phyloP scores from a whole-genome alignment of 441 rosid genomes.

The Sinapis alba region DNA sequence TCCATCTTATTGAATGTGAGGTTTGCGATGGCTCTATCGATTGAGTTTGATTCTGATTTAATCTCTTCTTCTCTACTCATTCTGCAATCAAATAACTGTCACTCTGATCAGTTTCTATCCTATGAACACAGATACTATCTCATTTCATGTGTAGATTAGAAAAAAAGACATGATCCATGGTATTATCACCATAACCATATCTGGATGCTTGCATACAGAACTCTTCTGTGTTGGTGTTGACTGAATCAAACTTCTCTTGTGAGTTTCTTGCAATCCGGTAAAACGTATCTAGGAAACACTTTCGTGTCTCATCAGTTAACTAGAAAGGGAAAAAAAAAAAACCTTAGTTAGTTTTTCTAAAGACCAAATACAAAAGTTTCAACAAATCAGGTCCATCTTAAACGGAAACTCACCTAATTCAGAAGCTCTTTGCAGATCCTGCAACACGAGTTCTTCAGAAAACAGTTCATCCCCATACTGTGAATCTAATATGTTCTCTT shows the following conservation, averaged over 20 bases:
- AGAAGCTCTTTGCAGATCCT: constrained; percentile 71
- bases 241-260: constrained; percentile 35
- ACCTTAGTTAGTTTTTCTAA: neutral
- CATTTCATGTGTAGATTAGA: neutral
- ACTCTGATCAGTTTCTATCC: constrained; percentile 14
- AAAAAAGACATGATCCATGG: constrained; percentile 23
- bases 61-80: constrained; percentile 37
- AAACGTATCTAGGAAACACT: constrained; percentile 83
- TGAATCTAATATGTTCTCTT: constrained; percentile 32
- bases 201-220: constrained; percentile 17
- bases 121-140: neutral
- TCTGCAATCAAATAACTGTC: constrained; percentile 40
- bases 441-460: constrained; percentile 63
- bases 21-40: constrained; percentile 80
- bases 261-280: constrained; percentile 87
- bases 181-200: constrained; percentile 26
- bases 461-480: constrained; percentile 44
- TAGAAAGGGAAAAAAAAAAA: constrained; percentile 35
- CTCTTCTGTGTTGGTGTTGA: constrained; percentile 26
- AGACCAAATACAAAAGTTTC: constrained; percentile 8
- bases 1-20: constrained; percentile 75
- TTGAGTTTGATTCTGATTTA: constrained; percentile 71
- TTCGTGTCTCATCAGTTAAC: constrained; percentile 65
- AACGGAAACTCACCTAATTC: constrained; percentile 52
- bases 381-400: constrained; percentile 2